Base-by-base conservation (phyloP, 73 alveolate genomes). In the Symbiodinium natans region DNA sequence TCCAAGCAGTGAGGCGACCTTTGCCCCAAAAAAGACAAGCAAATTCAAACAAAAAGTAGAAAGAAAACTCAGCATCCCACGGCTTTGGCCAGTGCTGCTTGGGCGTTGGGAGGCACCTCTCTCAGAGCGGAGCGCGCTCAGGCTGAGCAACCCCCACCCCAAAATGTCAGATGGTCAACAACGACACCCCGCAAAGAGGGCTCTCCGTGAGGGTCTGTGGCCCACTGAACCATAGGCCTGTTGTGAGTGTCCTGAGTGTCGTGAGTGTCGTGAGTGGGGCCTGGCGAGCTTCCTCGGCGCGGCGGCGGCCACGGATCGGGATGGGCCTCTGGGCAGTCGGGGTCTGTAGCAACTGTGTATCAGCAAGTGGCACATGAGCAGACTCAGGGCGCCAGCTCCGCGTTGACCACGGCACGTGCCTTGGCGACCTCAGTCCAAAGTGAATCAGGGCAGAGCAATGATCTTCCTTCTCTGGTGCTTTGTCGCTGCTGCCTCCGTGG, bases 31-130 rank as follows among this genome's bases (percentile, higher is more conserved):
- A 13, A 6, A 6, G 59, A 46, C 59, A 46, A 13, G 59, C n/a
- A n/a, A n/a, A n/a, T n/a, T n/a, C n/a, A n/a, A n/a, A n/a, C n/a
- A n/a, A n/a, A n/a, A n/a, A n/a, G n/a, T n/a, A n/a, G n/a, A n/a
- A n/a, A n/a, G n/a, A 46, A 6, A 46, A 29, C 80, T 63, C 11
- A n/a, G 80, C 11, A 23, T 27, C 80, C 38, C 36, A 29, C 80
- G 27, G 80, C 80, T 63, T 63, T 63, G 80, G 80, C 80, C 80
- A 63, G 27, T 23, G 80, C 80, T 63, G 80, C 80, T 63, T 63
- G 80, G 80, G 80, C 80, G 27, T 63, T 63, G 13, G 59, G 59
- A 6, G 59, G 59, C 59, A 46, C 59, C 59, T 46, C 59, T 46
- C 59, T 13, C 21, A 13, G 59, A 13, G 13, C 59, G n/a, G n/a